These are phyloP conservation scores for Phytophthora pisi DNA, from an alignment of 352 stramenopile species.

Conservation along the genomic window DNA sequence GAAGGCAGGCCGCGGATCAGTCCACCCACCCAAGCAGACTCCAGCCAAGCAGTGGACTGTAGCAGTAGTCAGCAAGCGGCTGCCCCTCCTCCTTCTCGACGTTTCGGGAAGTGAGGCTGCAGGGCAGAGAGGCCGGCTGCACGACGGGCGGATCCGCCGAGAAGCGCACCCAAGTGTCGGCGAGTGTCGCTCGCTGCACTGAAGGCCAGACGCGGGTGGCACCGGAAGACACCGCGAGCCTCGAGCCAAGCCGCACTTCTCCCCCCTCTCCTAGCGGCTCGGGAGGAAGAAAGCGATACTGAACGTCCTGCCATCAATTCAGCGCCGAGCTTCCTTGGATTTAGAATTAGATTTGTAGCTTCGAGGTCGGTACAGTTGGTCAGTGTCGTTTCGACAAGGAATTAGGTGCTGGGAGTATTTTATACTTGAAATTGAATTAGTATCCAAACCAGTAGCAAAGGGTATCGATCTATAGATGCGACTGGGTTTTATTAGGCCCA, in stretches of 20 bases:
- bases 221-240: neutral
- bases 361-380: no score
- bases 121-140: constrained; percentile 16
- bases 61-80: constrained; percentile 1
- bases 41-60: no score
- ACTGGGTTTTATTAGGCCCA: neutral
- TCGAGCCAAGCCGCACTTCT: neutral
- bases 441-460: no score
- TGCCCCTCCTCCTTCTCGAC: constrained; percentile 13
- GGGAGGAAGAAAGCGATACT: constrained; percentile 30
- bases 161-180: neutral
- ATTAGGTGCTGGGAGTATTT: no score
- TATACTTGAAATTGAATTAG: no score
- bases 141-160: neutral
- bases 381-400: no score
- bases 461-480: neutral
- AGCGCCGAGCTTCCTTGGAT: neutral
- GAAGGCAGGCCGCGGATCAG: neutral
- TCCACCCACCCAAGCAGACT: neutral
- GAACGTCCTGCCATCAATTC: constrained; percentile 20
- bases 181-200: neutral
- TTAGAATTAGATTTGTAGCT: no score
- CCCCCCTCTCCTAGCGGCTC: constrained; percentile 2
- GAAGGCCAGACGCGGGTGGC: neutral
- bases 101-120: constrained; percentile 13